Evolutionary conservation across 2,329 filamentous ascomycete genomes (phyloP).

Genomic region (Hypoxylon sp.): DNA sequence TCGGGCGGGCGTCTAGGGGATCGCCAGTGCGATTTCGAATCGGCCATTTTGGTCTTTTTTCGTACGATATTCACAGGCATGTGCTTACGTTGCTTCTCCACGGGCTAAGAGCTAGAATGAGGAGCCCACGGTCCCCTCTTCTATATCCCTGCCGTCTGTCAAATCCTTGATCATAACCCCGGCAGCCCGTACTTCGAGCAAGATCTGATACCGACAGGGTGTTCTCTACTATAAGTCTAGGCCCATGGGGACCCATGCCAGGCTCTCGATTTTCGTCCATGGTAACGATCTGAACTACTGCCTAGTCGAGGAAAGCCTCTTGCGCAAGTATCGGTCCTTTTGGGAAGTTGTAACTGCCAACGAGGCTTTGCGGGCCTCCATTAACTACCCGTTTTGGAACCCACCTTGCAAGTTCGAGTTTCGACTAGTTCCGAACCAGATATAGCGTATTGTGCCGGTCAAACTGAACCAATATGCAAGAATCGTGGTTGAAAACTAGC

Average conservation of each 20-base stretch:
- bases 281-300: conserved; percentile 34
- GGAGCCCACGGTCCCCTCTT: conserved; percentile 22
- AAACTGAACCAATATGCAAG: conserved; percentile 8
- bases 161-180: conserved; percentile 44
- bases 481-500: conserved; percentile 13
- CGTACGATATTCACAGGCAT: conserved; percentile 41
- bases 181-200: conserved; percentile 39
- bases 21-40: conserved; percentile 37
- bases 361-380: conserved; percentile 21
- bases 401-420: conserved; percentile 15
- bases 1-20: conserved; percentile 18
- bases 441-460: conserved; percentile 26
- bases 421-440: conserved; percentile 32
- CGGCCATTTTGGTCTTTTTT: conserved; percentile 32
- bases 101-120: conserved; percentile 42
- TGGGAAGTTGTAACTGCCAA: conserved; percentile 35
- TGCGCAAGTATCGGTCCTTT: conserved; percentile 39
- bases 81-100: conserved; percentile 39
- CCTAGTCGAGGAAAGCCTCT: conserved; percentile 34
- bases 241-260: conserved; percentile 38
- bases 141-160: conserved; percentile 40
- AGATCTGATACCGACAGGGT: conserved; percentile 47
- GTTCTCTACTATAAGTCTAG: conserved; percentile 39
- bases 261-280: conserved; percentile 34
- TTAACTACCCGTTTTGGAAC: conserved; percentile 36